Conservation (phyloP, 352 stramenopile genomes). For the Pythium sp. region DNA sequence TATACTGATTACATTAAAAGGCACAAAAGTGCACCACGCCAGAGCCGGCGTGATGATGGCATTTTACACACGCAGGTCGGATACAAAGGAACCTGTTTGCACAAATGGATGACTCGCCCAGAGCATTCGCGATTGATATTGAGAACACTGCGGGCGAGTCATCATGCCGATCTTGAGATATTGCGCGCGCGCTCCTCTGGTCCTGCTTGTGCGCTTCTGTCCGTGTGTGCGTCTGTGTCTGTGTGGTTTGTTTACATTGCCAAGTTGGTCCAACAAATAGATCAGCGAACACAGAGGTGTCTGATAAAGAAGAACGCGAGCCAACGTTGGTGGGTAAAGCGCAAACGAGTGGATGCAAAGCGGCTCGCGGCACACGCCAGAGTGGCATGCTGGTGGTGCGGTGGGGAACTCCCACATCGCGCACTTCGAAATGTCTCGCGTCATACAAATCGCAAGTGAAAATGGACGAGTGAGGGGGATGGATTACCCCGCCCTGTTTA, state of each 20-base stretch:
- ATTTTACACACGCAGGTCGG: background rate
- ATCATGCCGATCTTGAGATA: background rate
- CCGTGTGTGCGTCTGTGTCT: background rate
- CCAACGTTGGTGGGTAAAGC: conserved; percentile 2
- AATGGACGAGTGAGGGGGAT: background rate
- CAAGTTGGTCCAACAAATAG: no score
- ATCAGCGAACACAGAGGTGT: no score
- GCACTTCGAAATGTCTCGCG: background rate
- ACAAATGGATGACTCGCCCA: background rate
- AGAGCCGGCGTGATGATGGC: background rate
- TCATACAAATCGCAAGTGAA: conserved; percentile 3
- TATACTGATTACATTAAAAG: no score
- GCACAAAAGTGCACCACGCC: background rate
- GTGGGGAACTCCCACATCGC: background rate
- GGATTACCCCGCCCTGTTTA: background rate
- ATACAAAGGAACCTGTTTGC: background rate
- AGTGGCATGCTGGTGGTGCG: conserved; percentile 9
- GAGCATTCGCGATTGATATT: no score
- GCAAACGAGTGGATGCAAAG: conserved; percentile 17
- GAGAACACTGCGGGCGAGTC: background rate
- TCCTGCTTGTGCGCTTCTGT: background rate
- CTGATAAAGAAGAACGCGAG: background rate
- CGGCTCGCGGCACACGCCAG: conserved; percentile 18
- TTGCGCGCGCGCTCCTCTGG: background rate
- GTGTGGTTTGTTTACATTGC: no score